Base-by-base conservation (phyloP, 2,329 filamentous ascomycete species). In the Calcarisporium arbuscula region DNA sequence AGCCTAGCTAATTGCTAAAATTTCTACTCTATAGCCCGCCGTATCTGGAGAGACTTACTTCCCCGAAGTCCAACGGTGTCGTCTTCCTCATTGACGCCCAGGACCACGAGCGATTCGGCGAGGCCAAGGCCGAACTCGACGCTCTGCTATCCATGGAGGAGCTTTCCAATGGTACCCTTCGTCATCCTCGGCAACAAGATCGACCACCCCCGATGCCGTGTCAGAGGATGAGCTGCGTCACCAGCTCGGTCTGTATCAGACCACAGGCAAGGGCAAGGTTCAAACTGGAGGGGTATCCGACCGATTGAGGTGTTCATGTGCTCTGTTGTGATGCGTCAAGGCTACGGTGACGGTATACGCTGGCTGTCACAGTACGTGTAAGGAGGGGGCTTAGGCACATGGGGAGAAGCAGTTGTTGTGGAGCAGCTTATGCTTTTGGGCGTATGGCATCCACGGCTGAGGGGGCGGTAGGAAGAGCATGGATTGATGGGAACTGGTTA, bases 231-330 rank as follows among this genome's bases (percentile, higher is more conserved):
- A 95, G 69, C 76, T 96, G 56, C 79, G 92, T 62, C 82, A 90
- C 60, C 84, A 89, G 61, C 73, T 98, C 39, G 92, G 92, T 44
- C 67, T 98, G 54, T 96, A 94, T 68, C 90, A 96, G 67, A 95
- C 89, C 36, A 95, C 87, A 42, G 89, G 89, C 53, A 95, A 95
- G 77, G 88, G 88, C 64, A 94, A 94, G 74, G 82, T 94, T 43
- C 85, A 83, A n/a, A 45, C 72, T 92, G 48, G 89, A 95, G 70
- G 87, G n/a, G 87, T 21, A 94, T 95, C 63, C 75, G 89, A 51
- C 87, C 89, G 17, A 90, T 98, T 56, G 92, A 98, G 74, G 78
- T 96, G 44, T 96, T 96, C 67, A 94, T 98, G 92, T 96, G 89
- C 77, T 94, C 86, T 53, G 89, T 96, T 49, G 90, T 96, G 44